These are phyloP conservation scores for Cystobasidium pallidum DNA, from an alignment of 1,284 basidiomycete genomes.

Conservation along the genomic window DNA sequence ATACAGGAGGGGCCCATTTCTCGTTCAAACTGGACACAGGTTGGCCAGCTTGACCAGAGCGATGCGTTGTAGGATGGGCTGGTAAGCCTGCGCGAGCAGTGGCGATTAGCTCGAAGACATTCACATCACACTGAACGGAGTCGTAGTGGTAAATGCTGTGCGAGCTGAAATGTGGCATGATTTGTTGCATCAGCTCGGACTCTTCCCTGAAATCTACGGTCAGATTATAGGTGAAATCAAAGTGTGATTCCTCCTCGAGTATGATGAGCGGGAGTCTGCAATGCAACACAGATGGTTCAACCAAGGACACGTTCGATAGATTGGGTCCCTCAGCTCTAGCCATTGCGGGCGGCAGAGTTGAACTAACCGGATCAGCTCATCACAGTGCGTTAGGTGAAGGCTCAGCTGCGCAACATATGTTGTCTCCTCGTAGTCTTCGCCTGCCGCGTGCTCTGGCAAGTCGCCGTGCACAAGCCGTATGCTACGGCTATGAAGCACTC, in stretches of 20 bases:
- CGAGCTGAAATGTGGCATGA: slow-evolving; percentile 13
- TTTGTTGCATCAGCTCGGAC: slow-evolving; percentile 8
- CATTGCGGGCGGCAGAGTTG: no score
- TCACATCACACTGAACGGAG: slow-evolving; percentile 19
- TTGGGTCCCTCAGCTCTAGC: no score
- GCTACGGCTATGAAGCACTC: not conserved
- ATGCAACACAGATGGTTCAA: no score
- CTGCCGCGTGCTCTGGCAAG: slow-evolving; percentile 5
- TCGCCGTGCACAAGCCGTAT: slow-evolving; percentile 21
- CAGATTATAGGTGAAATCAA: slow-evolving; percentile 22
- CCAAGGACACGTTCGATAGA: no score
- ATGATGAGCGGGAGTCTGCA: slow-evolving; percentile 12
- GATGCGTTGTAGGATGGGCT: not conserved
- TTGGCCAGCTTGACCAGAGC: not conserved
- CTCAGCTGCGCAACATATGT: slow-evolving; percentile 34
- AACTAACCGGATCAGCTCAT: slow-evolving; percentile 27
- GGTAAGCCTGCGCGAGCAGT: not conserved
- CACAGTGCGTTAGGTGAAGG: slow-evolving; percentile 22
- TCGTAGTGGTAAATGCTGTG: slow-evolving; percentile 3
- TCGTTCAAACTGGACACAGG: not conserved
- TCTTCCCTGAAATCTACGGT: slow-evolving; percentile 3
- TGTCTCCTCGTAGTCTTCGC: slow-evolving; percentile 9
- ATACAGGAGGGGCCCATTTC: not conserved
- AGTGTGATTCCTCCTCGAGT: not conserved
- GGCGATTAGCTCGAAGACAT: slow-evolving; percentile 22